Conservation (phyloP, 768 basidiomycete species). For the Podaxis sp. region DNA sequence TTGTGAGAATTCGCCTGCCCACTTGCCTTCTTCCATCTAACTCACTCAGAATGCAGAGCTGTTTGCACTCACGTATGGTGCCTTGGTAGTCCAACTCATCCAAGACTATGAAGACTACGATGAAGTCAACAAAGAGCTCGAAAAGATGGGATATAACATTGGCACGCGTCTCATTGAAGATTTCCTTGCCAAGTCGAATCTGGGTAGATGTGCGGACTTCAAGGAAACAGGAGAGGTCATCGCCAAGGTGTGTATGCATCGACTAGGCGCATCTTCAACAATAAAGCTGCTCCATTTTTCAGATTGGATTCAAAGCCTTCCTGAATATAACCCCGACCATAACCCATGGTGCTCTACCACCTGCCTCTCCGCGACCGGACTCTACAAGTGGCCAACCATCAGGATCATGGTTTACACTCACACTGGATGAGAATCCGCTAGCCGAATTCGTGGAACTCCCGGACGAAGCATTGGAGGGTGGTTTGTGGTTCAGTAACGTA, state of each 20-base stretch:
- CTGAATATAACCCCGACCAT: slow-evolving; percentile 87
- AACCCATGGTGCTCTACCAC: slow-evolving; percentile 58
- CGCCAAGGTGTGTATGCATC: slow-evolving; percentile 59
- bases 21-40: slow-evolving; percentile 15
- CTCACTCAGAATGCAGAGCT: slow-evolving; percentile 86
- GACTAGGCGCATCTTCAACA: background rate
- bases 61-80: slow-evolving; percentile 95
- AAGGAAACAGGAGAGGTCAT: slow-evolving; percentile 93
- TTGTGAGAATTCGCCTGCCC: slow-evolving; percentile 46
- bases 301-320: slow-evolving; percentile 99
- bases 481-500: slow-evolving; percentile 96
- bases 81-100: slow-evolving; percentile 95
- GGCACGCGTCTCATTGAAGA: slow-evolving; percentile 96
- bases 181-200: slow-evolving; percentile 87
- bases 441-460: slow-evolving; percentile 97
- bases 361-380: slow-evolving; percentile 36
- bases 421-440: slow-evolving; percentile 92
- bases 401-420: slow-evolving; percentile 73
- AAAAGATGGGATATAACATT: slow-evolving; percentile 99
- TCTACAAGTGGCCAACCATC: slow-evolving; percentile 39
- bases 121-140: slow-evolving; percentile 93
- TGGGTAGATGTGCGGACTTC: slow-evolving; percentile 92
- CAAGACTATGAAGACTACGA: slow-evolving; percentile 98
- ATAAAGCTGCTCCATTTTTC: background rate
- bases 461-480: slow-evolving; percentile 87